Evolutionary conservation across 768 basidiomycete genomes (phyloP).

Genomic region (Lentinula raphanica): DNA sequence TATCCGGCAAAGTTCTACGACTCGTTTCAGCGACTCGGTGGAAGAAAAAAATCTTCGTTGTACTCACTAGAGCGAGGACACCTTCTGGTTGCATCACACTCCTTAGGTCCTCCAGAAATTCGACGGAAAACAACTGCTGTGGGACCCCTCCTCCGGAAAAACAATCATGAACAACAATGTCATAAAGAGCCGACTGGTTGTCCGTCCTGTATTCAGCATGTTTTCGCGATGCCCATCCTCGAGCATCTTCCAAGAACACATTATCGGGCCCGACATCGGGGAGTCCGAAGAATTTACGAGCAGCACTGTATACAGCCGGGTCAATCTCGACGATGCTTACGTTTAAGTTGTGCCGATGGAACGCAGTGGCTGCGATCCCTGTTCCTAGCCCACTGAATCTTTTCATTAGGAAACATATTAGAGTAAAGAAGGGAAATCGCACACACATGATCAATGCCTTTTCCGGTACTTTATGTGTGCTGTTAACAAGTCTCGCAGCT

Average conservation of each 20-base stretch:
- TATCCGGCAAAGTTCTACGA: conserved; percentile 81
- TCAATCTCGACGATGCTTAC: conserved; percentile 93
- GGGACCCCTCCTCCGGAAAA: conserved; percentile 95
- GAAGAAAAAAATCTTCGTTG: neutral
- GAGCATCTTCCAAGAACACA: conserved; percentile 76
- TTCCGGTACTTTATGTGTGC: conserved; percentile 35
- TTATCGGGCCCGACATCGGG: conserved; percentile 52
- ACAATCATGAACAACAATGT: conserved; percentile 83
- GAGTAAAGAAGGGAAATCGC: neutral
- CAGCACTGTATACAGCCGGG: conserved; percentile 82
- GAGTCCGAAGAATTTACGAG: conserved; percentile 76
- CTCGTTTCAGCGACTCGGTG: neutral
- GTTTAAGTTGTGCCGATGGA: conserved; percentile 61
- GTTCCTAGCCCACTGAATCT: conserved; percentile 74
- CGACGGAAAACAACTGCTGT: conserved; percentile 72
- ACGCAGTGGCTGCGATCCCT: conserved; percentile 75
- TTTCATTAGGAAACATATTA: conserved; percentile 6
- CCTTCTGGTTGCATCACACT: conserved; percentile 60
- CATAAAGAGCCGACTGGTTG: conserved; percentile 39
- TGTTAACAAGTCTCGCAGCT: conserved; percentile 65
- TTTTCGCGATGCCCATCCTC: conserved; percentile 55
- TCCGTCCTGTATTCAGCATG: conserved; percentile 17
- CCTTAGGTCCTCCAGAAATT: conserved; percentile 78
- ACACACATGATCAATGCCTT: conserved; percentile 72
- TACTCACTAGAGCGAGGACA: conserved; percentile 73